A percentile compares a stretch with the other conserved stretches of the same genome.
Conservation (phyloP, 2,329 filamentous ascomycete species). For the Colletotrichum cordylinicola region DNA sequence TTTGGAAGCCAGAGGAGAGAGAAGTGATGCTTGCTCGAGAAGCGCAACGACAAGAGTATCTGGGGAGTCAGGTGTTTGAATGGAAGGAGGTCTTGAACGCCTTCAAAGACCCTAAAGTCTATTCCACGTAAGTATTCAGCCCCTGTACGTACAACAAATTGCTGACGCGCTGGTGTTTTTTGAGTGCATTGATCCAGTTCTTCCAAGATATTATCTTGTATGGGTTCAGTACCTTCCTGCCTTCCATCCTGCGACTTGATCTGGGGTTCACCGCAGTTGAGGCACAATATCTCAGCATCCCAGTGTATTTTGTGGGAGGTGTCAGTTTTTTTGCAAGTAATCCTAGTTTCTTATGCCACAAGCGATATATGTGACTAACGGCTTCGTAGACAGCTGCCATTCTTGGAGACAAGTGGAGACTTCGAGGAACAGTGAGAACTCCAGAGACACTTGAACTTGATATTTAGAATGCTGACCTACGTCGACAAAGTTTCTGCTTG, state of each 20-base stretch:
- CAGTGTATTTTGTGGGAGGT: constrained; percentile 57
- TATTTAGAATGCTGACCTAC: not conserved
- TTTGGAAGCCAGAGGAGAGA: constrained; percentile 51
- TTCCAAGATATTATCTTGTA: constrained; percentile 58
- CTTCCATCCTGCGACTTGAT: constrained; percentile 53
- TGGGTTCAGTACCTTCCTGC: constrained; percentile 62
- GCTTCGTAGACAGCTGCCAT: not conserved
- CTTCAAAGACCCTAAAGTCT: constrained; percentile 54
- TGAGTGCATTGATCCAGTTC: constrained; percentile 49
- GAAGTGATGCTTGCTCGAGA: constrained; percentile 54
- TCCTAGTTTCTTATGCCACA: not conserved
- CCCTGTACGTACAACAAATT: not conserved
- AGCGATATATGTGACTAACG: not conserved
- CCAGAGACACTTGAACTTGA: not conserved
- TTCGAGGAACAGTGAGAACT: not conserved
- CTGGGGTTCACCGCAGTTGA: constrained; percentile 55
- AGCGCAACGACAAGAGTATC: constrained; percentile 49
- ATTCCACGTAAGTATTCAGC: constrained; percentile 42
- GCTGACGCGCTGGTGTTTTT: not conserved
- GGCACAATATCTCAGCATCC: constrained; percentile 59
- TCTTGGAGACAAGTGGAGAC: not conserved
- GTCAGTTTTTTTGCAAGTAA: constrained; percentile 42
- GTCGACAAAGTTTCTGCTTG: not conserved
- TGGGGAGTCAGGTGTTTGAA: constrained; percentile 51
- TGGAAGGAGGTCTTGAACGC: constrained; percentile 55